Base-by-base conservation (phyloP, 2,329 filamentous ascomycete genomes). In the Periconia macrospinosa region DNA sequence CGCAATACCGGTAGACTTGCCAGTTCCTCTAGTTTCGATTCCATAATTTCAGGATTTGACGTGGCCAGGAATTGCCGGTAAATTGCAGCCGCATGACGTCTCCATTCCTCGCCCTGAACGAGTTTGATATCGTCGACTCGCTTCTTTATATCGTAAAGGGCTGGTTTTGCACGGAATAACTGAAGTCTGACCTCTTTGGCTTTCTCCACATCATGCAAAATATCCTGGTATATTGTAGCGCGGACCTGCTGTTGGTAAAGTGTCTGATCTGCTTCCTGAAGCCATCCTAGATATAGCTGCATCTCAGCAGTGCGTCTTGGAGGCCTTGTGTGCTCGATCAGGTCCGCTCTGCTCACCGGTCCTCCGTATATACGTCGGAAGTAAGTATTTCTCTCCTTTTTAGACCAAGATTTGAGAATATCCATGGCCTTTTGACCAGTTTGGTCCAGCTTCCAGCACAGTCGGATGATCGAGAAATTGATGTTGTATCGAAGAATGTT, bases 11-110 rank as follows among this genome's bases (percentile, higher is more conserved):
- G 52, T 9, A 58, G 44, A 2, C 14, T 18, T 30, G 46, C 56
- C 35, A 56, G 45, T 35, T 56, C 53, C 13, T 56, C 35, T n/a
- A 58, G 14, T 3, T 54, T 37, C 8, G 30, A 47, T 17, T 55
- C 53, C 30, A 58, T 60, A 15, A 45, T 41, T 14, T 9, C 23
- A 6, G 58, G 53, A 27, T 60, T 50, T 6, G 44, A 17, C 5
- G 50, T 49, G 14, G 14, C 9, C 2, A 41, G 19, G 48, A 60
- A 58, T 19, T 60, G 47, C 3, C 45, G 47, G 48, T 52, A 58
- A 14, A 62, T 49, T 6, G 49, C 46, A 2, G 57, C 30, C 17
- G 10, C 6, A 13, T 53, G 17, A 18, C 51, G 33, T 11, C 55
- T n/a, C 2, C 35, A 14, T 27, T 57, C 52, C 42, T 51, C 50